phyloP scores from a whole-genome alignment of 2,329 filamentous ascomycete species.

The Penicillium hesseltinei region DNA sequence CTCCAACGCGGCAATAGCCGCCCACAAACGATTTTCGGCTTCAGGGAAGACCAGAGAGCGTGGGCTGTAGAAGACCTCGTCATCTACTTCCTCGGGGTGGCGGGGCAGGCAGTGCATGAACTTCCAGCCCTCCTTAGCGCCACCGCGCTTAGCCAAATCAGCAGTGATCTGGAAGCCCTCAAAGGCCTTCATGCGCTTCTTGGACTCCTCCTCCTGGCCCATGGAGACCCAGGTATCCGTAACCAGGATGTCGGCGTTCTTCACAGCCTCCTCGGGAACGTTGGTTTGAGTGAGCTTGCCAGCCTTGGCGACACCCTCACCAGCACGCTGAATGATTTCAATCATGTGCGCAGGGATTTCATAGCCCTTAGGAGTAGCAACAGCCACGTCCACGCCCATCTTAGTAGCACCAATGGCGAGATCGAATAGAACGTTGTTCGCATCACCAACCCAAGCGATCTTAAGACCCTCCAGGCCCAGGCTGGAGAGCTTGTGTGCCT shows the following conservation, averaged over 20 bases:
- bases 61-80: conserved; percentile 89
- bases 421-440: conserved; percentile 96
- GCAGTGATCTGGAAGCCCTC: conserved; percentile 87
- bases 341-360: conserved; percentile 75
- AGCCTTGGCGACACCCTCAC: conserved; percentile 55
- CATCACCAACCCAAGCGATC: conserved; percentile 93
- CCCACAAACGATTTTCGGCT: conserved; percentile 92
- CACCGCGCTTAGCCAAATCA: conserved; percentile 77
- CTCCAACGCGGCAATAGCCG: conserved; percentile 81
- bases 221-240: conserved; percentile 99
- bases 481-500: conserved; percentile 38
- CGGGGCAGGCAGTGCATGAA: conserved; percentile 98
- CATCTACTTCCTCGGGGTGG: conserved; percentile 86
- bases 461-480: conserved; percentile 80
- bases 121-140: conserved; percentile 85
- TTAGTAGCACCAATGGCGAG: conserved; percentile 84
- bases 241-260: conserved; percentile 82
- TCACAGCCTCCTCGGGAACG: conserved; percentile 79
- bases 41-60: conserved; percentile 88
- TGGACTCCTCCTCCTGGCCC: conserved; percentile 87
- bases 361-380: conserved; percentile 84
- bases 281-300: conserved; percentile 73
- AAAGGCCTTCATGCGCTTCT: conserved; percentile 76
- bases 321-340: conserved; percentile 66
- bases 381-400: conserved; percentile 78